Percentiles rank a stretch among this genome's conserved stretches.
Conservation (phyloP, 352 stramenopile genomes). For the Aphanomyces stellatus region DNA sequence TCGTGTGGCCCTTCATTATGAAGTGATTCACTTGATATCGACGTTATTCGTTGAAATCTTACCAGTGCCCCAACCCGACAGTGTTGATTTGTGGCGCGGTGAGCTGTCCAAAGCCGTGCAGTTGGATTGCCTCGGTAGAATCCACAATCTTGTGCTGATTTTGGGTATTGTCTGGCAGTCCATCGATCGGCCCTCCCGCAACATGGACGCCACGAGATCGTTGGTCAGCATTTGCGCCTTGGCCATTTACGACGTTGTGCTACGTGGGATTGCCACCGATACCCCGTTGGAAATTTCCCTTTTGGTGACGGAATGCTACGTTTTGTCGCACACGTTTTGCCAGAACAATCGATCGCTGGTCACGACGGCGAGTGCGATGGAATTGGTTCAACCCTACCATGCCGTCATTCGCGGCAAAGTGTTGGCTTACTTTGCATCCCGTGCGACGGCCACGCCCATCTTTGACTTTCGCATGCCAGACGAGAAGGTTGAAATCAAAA, state of each 20-base stretch:
- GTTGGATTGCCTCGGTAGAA: constrained; percentile 58
- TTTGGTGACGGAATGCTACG: constrained; percentile 77
- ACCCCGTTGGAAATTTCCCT: constrained; percentile 66
- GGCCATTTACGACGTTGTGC: constrained; percentile 70
- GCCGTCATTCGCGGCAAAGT: constrained; percentile 60
- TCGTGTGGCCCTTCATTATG: constrained; percentile 76
- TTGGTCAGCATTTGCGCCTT: constrained; percentile 70
- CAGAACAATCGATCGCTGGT: constrained; percentile 76
- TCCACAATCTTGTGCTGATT: constrained; percentile 75
- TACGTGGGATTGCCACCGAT: constrained; percentile 68
- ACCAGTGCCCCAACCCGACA: constrained; percentile 40
- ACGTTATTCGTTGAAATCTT: constrained; percentile 76
- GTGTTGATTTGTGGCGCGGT: constrained; percentile 57
- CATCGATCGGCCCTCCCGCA: constrained; percentile 76
- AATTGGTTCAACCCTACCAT: constrained; percentile 72
- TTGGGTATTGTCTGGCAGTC: constrained; percentile 81
- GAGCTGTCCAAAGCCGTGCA: constrained; percentile 70
- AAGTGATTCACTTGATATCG: constrained; percentile 83
- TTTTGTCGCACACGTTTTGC: constrained; percentile 76
- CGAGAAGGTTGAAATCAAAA: constrained; percentile 83
- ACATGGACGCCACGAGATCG: constrained; percentile 80
- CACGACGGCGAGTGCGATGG: constrained; percentile 69
- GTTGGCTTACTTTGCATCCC: constrained; percentile 71
- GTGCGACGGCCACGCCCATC: constrained; percentile 48
- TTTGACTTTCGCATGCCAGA: constrained; percentile 86